phyloP scores from a whole-genome alignment of 306 rosid species.

The Purshia tridentata region DNA sequence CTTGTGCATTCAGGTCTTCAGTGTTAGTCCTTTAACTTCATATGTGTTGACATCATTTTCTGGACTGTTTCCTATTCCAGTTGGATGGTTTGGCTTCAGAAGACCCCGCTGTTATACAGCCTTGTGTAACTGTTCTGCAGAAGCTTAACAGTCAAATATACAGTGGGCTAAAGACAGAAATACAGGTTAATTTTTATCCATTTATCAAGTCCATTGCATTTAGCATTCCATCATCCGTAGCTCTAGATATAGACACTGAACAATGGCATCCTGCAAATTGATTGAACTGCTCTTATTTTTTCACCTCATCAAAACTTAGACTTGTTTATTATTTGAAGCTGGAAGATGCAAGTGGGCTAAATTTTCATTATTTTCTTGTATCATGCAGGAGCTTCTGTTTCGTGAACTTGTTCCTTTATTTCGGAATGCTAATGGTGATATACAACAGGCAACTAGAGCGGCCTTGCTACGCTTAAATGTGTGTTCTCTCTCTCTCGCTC shows the following conservation, averaged over 20 bases:
- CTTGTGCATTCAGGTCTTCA: conserved; percentile 3
- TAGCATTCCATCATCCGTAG: no score
- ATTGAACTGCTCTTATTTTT: neutral
- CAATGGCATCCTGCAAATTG: neutral
- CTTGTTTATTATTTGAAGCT: neutral
- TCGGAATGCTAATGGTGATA: conserved; percentile 51
- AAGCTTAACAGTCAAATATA: conserved; percentile 58
- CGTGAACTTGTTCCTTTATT: conserved; percentile 58
- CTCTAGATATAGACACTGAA: neutral
- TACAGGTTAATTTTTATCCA: conserved; percentile 56
- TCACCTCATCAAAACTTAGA: neutral
- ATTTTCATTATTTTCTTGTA: conserved; percentile 22
- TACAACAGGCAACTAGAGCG: conserved; percentile 68
- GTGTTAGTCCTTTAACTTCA: neutral
- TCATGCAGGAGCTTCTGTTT: conserved; percentile 62
- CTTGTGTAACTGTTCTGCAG: conserved; percentile 68
- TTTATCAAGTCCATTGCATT: neutral
- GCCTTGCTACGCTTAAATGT: conserved; percentile 65
- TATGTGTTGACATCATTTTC: conserved; percentile 22
- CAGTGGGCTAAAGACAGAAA: conserved; percentile 45
- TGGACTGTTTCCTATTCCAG: conserved; percentile 38
- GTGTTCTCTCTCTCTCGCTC: conserved; percentile 29
- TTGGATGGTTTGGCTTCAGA: conserved; percentile 52
- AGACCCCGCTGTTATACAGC: conserved; percentile 60
- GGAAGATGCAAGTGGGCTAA: neutral